Conservation (phyloP, 1,284 basidiomycete genomes). For the Ganoderma boninense region DNA sequence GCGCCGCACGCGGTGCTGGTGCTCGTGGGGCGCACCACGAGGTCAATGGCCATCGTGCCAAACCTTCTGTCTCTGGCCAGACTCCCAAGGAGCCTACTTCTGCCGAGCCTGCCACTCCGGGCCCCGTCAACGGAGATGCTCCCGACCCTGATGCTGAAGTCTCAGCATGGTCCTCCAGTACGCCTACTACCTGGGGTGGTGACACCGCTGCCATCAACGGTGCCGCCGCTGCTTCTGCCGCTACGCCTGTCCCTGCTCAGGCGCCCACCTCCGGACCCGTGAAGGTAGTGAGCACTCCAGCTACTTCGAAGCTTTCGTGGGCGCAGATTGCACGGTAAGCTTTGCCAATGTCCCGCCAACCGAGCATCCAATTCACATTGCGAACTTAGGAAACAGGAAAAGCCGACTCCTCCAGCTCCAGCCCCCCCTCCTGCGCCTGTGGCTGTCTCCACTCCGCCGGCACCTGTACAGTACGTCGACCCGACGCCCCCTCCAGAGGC, state of each 20-base stretch:
- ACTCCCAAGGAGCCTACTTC: constrained; percentile 31
- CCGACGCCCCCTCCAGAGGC: constrained; percentile 46
- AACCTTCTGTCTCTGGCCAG: constrained; percentile 36
- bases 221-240: constrained; percentile 31
- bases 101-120: constrained; percentile 31
- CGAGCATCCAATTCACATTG: background rate
- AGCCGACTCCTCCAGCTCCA: constrained; percentile 51
- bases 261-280: constrained; percentile 33
- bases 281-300: constrained; percentile 62
- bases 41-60: constrained; percentile 55
- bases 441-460: constrained; percentile 36
- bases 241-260: constrained; percentile 25
- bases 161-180: constrained; percentile 38
- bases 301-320: constrained; percentile 80
- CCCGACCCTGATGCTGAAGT: constrained; percentile 27
- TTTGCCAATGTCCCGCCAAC: background rate
- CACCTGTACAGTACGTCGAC: constrained; percentile 38
- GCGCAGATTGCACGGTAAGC: constrained; percentile 79
- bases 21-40: constrained; percentile 64
- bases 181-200: constrained; percentile 49
- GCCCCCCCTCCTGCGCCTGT: constrained; percentile 42
- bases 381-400: constrained; percentile 56
- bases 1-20: constrained; percentile 58
- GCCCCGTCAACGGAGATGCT: constrained; percentile 27
- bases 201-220: constrained; percentile 50